Evolutionary conservation across 169 alveolate species (phyloP).

Genomic region (Blepharisma undulans): DNA sequence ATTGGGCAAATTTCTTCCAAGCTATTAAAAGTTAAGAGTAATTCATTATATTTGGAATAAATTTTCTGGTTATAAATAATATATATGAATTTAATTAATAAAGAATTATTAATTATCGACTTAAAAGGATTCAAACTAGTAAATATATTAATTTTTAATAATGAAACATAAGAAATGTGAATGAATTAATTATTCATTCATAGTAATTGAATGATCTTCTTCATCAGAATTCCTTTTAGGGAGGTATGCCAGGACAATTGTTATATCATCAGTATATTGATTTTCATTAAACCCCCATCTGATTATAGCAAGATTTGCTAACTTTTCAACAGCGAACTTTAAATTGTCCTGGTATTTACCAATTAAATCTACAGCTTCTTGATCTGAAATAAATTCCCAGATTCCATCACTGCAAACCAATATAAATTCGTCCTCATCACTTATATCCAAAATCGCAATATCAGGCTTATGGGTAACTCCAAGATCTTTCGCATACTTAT

Average conservation of each 20-base stretch:
- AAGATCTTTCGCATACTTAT: conserved; percentile 2
- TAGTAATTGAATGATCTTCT: neutral
- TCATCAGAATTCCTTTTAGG: neutral
- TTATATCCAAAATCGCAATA: conserved; percentile 53
- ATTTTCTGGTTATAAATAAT: too few species aligned
- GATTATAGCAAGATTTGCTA: conserved; percentile 87
- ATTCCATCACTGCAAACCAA: conserved; percentile 75
- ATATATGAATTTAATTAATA: too few species aligned
- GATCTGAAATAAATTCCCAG: conserved; percentile 71
- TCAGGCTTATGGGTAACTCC: conserved; percentile 52
- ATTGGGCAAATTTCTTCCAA: conserved; percentile 8
- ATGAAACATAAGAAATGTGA: neutral
- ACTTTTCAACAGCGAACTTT: conserved; percentile 77
- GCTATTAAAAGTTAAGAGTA: neutral
- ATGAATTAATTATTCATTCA: neutral
- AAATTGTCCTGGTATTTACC: conserved; percentile 61
- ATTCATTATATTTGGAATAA: neutral
- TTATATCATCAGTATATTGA: conserved; percentile 87
- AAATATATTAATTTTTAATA: too few species aligned
- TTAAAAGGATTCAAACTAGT: too few species aligned
- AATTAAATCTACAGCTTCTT: conserved; percentile 71
- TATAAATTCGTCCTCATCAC: conserved; percentile 59
- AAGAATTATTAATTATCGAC: too few species aligned
- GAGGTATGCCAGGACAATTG: conserved; percentile 66
- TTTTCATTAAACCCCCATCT: conserved; percentile 87